Evolutionary conservation across 495 filamentous ascomycete species (phyloP), one percentile per base, ranked within the genome.

Genomic region (Penicillium pulvis): DNA sequence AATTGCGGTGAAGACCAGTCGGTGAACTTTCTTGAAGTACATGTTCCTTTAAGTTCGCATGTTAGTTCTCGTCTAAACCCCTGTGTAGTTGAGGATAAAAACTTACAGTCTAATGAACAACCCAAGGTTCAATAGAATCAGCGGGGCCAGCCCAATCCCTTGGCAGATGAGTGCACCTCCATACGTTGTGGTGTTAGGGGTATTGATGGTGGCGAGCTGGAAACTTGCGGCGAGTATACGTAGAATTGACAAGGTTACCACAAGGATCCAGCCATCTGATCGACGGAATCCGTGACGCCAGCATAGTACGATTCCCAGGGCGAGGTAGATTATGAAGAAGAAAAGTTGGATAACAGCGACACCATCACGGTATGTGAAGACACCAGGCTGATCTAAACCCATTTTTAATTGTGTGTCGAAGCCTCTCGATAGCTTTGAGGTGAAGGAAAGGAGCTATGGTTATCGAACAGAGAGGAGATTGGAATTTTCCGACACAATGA

Each of bases 291-390:
- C 43, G 23, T 46, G 43, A 10, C 43, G 43, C 19, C 17, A 46
- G 16, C 43, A 46, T 14, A 46, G 7, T 5, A 46, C 43, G 7
- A 24, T 4, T 26, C 43, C 43, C 6, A 46, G 43, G 4, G 23
- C 23, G 3, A 46, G 43, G 7, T 9, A 46, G 9, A 24, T 24
- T 14, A 7, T 4, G 19, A 46, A 46, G 19, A 46, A 46, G 43
- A 46, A 46, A 9, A 46, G 43, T 12, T 46, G 43, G 20, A 46
- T 46, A 24, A 46, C 43, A 12, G 43, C 43, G 12, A 46, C 43
- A 24, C 43, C 43, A 46, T 46, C 43, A n/a, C 43, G 43, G 43
- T 46, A 46, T 2, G 19, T 46, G 23, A 46, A 46, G 8, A 23
- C 43, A 14, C 43, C 43, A 20, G 17, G 8, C 23, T 20, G 43